Base-by-base conservation (phyloP, 2,329 filamentous ascomycete species). In the Alternaria gansuensis region DNA sequence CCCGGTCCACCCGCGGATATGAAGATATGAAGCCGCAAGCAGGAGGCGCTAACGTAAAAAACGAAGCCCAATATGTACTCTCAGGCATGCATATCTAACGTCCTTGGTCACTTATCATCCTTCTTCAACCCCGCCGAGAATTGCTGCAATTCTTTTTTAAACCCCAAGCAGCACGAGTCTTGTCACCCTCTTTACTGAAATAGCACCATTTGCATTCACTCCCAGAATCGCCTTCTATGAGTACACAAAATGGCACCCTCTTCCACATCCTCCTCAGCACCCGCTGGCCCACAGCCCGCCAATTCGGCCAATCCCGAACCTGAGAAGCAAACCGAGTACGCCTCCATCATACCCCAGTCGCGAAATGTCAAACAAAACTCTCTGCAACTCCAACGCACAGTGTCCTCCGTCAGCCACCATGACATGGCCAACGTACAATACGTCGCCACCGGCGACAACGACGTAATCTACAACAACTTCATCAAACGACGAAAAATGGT, bases 391-490 rank as follows among this genome's bases (percentile, higher is more conserved):
- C 67, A 77, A 50, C 73, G 62, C 53, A 75, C 75, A 36, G 65
- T 73, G 41, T 75, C 73, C 2, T 59, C 59, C 29, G 59, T 73
- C 60, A 72, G 69, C 44, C 67, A 77, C 52, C 69, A 75, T 63
- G 75, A 73, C 59, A 74, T 76, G 70, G 58, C 72, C 7, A 56
- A 67, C 28, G 65, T 71, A 4, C 49, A 61, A 3, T 73, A 74
- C 44, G 62, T 71, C 8, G 69, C 59, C 4, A 75, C 73, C 1
- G 72, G 72, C 31, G 74, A 75, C 48, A 48, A 81, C 53, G 83
- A 85, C 34, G 82, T 83, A 43, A 78, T 85, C 60, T 94, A 93
- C 79, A 83, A 88, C 67, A 83, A 83, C 17, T 83, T 93, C 60
- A 83, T 88, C 0, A 76, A 78, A 3, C 78, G 79, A 14, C 84